Evolutionary conservation across 2,329 filamentous ascomycete species (phyloP).

Genomic region (Dothideomycetes sp.): DNA sequence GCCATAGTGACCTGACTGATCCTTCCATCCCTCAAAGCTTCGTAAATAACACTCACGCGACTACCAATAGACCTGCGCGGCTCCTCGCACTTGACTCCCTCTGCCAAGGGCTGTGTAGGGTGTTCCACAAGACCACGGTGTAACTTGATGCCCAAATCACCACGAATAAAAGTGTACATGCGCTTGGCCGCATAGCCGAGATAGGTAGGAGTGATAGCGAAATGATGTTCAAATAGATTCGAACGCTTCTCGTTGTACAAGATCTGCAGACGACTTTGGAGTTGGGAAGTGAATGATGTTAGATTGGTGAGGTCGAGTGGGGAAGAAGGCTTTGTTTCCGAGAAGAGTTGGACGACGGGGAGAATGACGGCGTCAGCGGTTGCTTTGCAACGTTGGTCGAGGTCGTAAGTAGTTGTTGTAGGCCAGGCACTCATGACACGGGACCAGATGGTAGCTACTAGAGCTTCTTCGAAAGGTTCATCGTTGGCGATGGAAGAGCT

Average conservation of each 20-base stretch:
- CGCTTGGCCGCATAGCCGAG: conserved; percentile 17
- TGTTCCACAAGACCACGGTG: conserved; percentile 21
- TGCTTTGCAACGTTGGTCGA: conserved; percentile 2
- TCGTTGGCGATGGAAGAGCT: background rate
- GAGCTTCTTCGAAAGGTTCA: background rate
- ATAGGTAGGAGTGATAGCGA: background rate
- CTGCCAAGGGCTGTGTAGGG: conserved; percentile 14
- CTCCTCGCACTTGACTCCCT: background rate
- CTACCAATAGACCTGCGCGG: conserved; percentile 18
- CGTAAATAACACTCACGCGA: conserved; percentile 19
- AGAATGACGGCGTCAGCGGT: conserved; percentile 3
- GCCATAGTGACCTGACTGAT: conserved; percentile 16
- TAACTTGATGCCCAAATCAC: conserved; percentile 16
- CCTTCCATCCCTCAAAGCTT: conserved; percentile 19
- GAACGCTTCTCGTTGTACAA: background rate
- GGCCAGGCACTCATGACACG: conserved; percentile 1
- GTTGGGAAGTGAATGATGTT: background rate
- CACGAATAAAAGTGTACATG: conserved; percentile 20
- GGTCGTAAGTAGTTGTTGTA: conserved; percentile 7
- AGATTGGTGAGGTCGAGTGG: background rate
- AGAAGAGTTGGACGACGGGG: background rate
- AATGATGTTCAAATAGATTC: background rate
- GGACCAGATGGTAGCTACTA: background rate
- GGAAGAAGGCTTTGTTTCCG: background rate
- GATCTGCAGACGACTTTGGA: background rate